A percentile compares a stretch with the other conserved stretches of the same genome.
Conservation (phyloP, 805 yeast genomes). For the Jamesozyma gamospora region DNA sequence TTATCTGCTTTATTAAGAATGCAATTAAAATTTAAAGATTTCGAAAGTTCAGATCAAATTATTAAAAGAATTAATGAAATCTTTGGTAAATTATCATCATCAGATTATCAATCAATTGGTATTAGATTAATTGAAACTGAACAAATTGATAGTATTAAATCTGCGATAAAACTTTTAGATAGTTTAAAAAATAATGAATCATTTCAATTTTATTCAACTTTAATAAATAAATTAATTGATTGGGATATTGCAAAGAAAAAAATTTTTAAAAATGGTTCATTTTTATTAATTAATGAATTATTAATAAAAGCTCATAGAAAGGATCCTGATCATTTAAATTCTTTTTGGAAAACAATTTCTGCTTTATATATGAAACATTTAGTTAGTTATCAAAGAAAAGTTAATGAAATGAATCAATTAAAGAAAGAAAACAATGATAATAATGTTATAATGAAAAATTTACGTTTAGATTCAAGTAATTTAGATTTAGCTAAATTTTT, state of each 20-base stretch:
- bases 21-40: slow-evolving; percentile 23
- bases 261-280: slow-evolving; percentile 2
- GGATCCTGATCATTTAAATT: slow-evolving; percentile 15
- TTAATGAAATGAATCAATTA: neutral
- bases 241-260: slow-evolving; percentile 9
- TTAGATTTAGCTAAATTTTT: slow-evolving; percentile 18
- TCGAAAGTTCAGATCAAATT: slow-evolving; percentile 21
- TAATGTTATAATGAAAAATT: neutral
- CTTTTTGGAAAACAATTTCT: slow-evolving; percentile 20
- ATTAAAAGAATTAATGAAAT: slow-evolving; percentile 15
- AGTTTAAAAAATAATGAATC: slow-evolving; percentile 11
- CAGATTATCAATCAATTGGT: slow-evolving; percentile 17
- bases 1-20: slow-evolving; percentile 17
- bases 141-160: slow-evolving; percentile 10
- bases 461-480: neutral
- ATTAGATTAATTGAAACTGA: slow-evolving; percentile 12
- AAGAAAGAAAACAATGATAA: neutral
- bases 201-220: slow-evolving; percentile 11
- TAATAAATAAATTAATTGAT: slow-evolving; percentile 15
- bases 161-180: slow-evolving; percentile 16
- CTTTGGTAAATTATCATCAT: slow-evolving; percentile 14
- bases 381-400: slow-evolving; percentile 4
- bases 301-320: slow-evolving; percentile 13
- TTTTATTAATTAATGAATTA: slow-evolving; percentile 12
- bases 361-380: slow-evolving; percentile 18